Conservation (phyloP, 208 protist genomes). For the Herpetomonas samuelpessoai region DNA sequence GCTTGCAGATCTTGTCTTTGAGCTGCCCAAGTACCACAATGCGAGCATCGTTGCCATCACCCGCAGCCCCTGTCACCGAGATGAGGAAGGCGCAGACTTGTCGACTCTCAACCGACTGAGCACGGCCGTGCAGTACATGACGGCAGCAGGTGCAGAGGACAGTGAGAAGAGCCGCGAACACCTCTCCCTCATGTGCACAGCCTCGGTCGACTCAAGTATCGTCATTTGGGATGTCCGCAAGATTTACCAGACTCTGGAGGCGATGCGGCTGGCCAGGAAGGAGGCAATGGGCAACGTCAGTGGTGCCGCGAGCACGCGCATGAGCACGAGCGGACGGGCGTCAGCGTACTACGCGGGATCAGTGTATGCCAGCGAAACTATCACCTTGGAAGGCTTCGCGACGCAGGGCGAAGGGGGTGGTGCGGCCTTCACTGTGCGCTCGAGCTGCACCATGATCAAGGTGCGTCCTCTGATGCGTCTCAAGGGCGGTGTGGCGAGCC, state of each 20-base stretch:
- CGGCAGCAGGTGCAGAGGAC: conserved; percentile 8
- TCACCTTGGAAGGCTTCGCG: conserved; percentile 54
- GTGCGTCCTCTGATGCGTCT: conserved; percentile 77
- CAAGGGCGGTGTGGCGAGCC: conserved; percentile 70
- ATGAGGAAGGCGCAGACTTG: conserved; percentile 35
- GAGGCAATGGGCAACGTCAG: conserved; percentile 1
- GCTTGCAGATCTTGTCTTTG: conserved; percentile 70
- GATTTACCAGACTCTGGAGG: conserved; percentile 74
- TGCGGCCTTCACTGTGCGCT: conserved; percentile 40
- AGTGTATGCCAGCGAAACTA: conserved; percentile 42
- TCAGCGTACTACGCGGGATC: conserved; percentile 9
- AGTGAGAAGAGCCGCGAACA: conserved; percentile 44
- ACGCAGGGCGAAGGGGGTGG: conserved; percentile 1
- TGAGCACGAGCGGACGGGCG: not conserved
- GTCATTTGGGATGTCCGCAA: conserved; percentile 82
- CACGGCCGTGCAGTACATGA: conserved; percentile 31
- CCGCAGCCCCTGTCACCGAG: conserved; percentile 68
- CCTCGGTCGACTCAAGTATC: conserved; percentile 77
- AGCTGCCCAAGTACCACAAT: conserved; percentile 81
- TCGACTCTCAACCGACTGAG: conserved; percentile 53
- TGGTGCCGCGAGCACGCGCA: not conserved
- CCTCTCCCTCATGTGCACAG: conserved; percentile 79
- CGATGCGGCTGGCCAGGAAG: conserved; percentile 20
- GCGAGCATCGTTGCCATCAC: conserved; percentile 65
- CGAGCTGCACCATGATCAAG: conserved; percentile 72